Base-by-base conservation (phyloP, 1,284 basidiomycete species). In the Hemileccinum hortonii region DNA sequence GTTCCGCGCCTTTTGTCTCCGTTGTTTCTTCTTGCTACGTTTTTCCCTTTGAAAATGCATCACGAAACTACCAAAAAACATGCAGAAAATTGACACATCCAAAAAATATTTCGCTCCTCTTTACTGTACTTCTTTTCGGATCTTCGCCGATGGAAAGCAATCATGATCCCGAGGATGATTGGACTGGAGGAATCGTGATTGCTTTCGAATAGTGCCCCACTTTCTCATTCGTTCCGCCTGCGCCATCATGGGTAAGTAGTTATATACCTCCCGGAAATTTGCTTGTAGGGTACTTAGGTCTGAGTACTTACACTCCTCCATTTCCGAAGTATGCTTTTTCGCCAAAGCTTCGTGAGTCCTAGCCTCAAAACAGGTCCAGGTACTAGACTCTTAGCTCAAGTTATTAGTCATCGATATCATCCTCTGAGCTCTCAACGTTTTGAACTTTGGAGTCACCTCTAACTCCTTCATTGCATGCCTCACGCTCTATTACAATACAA, bases 31-130 rank as follows among this genome's bases (percentile, higher is more conserved):
- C 65, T 64, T 70, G 64, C 68, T 69, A 67, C 67, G 68, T 68
- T 63, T 69, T 58, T 54, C 57, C 58, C 35, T 46, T 56, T 56
- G 54, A 55, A 73, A 71, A 61, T 61, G 58, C 61, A 62, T 69
- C 59, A 68, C 55, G 71, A 74, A 76, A 74, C 50, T 61, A 57
- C 65, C 64, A 66, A 72, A 77, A 80, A 80, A 81, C 73, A 77
- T 61, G 64, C 69, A 74, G 63, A 75, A 77, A 76, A 78, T 56
- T 47, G 35, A 44, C 49, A 70, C 71, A 62, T 50, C 56, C 71
- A 62, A 77, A 80, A 79, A 78, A 80, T 64, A 76, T 67, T 63
- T 65, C 59, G 54, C 47, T 59, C 44, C 44, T 60, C 53, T 61
- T 49, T 57, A 43, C 61, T 56, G 56, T 55, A 39, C 59, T 58